Evolutionary conservation across 2,329 filamentous ascomycete genomes (phyloP), one percentile per base, ranked within the genome.

Genomic region (Colletotrichum melonis): DNA sequence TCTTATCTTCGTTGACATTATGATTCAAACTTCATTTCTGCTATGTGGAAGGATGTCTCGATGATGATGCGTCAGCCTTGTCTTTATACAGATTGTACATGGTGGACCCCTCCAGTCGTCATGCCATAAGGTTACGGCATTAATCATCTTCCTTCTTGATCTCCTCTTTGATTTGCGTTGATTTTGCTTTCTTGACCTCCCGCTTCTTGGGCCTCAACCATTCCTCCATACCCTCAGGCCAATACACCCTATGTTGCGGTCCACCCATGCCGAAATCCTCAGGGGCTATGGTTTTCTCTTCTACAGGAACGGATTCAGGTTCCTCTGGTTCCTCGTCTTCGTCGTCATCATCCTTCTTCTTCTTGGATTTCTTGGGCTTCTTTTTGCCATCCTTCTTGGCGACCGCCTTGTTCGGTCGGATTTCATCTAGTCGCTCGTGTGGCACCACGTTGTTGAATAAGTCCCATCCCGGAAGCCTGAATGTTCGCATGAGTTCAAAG

Each of bases 401-500:
- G 19, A 19, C 74, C 72, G 87, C 87, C 76, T 86, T 88, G 11
- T 78, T 81, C 0, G 86, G 83, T 74, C 87, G 91, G 76, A 94
- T 92, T 79, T 97, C 94, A 77, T 98, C 95, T 2, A 88, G 87
- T 0, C 95, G 89, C 70, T 92, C 90, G 79, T 95, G 89, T 0
- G 95, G 95, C 2, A 96, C 86, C 1, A 98, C 86, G 67, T 97
- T 91, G 76, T 93, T 93, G 79, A 97, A 91, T 0, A 83, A 88
- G 24, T 97, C 88, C 83, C 92, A 94, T 0, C 95, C 95, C 0
- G 95, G 94, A 0, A 98, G 86, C 78, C 92, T 95, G 81, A 95
- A 97, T 0, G 88, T 95, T 26, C 93, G 89, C 95, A 98, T 98
- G 22, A 98, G 87, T 76, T 97, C 95, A 78, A 98, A 97, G 0